Evolutionary conservation across 306 rosid species (phyloP).

Genomic region (Fragaria vesca): DNA sequence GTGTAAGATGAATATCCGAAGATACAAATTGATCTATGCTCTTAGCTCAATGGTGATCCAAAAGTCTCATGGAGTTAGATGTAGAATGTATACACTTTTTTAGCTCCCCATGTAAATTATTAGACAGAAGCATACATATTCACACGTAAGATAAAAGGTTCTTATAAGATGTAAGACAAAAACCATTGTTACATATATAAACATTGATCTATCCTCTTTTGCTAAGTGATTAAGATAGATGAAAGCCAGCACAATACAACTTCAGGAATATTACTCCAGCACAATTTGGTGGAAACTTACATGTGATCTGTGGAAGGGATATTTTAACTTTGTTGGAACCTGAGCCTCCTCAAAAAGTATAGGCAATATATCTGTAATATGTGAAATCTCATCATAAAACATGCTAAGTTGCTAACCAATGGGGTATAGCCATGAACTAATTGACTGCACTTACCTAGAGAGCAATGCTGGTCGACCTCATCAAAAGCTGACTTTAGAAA

Average conservation of each 20-base stretch:
- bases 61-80: too few species aligned
- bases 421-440: background rate
- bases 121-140: background rate
- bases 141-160: background rate
- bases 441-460: slow-evolving; percentile 45
- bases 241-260: background rate
- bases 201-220: background rate
- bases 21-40: background rate
- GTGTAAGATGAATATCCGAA: background rate
- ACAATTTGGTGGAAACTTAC: slow-evolving; percentile 39
- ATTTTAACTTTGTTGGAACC: slow-evolving; percentile 37
- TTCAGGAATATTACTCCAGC: background rate
- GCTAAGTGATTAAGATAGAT: background rate
- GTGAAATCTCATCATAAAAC: slow-evolving; percentile 13
- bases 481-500: slow-evolving; percentile 36
- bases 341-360: slow-evolving; percentile 56
- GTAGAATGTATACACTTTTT: background rate
- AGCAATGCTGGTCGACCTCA: slow-evolving; percentile 39
- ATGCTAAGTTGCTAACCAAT: background rate
- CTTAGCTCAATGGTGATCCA: background rate
- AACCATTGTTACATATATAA: background rate
- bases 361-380: slow-evolving; percentile 49
- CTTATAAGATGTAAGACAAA: background rate
- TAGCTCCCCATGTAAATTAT: background rate
- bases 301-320: slow-evolving; percentile 38